A percentile compares a stretch with the other conserved stretches of the same genome.
Evolutionary conservation across 768 basidiomycete species (phyloP).

Genomic region (Mycena haematopus): DNA sequence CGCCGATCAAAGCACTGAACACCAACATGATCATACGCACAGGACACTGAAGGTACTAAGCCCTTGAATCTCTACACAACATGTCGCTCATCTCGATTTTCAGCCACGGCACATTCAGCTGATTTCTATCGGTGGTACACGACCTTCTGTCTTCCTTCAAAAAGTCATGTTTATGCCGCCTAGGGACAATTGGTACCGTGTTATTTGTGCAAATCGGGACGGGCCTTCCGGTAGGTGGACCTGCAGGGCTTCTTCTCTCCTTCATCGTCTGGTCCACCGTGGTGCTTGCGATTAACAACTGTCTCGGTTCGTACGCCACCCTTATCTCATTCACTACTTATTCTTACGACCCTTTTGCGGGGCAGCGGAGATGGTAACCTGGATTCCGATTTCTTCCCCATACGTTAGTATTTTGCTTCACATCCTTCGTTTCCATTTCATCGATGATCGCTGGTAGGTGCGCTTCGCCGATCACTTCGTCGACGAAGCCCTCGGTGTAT

Average conservation of each 20-base stretch:
- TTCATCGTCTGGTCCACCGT: conserved; percentile 56
- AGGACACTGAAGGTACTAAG: conserved; percentile 9
- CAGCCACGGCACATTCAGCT: conserved; percentile 58
- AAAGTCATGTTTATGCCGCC: conserved; percentile 3
- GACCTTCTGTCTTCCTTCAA: not conserved
- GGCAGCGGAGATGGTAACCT: conserved; percentile 79
- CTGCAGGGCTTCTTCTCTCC: conserved; percentile 54
- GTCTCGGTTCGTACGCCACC: conserved; percentile 41
- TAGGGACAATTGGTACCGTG: conserved; percentile 75
- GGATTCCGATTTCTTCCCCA: conserved; percentile 78
- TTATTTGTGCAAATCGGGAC: conserved; percentile 77
- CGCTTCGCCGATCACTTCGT: conserved; percentile 67
- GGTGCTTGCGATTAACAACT: conserved; percentile 56
- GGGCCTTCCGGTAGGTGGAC: conserved; percentile 61
- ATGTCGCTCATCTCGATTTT: not conserved
- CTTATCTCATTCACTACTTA: conserved; percentile 33
- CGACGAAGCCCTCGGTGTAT: conserved; percentile 62
- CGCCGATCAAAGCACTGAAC: not conserved
- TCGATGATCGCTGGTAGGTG: conserved; percentile 38
- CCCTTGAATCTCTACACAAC: not conserved
- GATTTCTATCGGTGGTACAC: conserved; percentile 44
- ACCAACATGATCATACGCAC: conserved; percentile 8
- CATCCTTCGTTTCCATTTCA: not conserved
- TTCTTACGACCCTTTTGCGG: too few species aligned
- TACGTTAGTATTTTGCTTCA: conserved; percentile 36